Conservation (phyloP, 2,329 filamentous ascomycete species). For the Incumbomyces lentus region DNA sequence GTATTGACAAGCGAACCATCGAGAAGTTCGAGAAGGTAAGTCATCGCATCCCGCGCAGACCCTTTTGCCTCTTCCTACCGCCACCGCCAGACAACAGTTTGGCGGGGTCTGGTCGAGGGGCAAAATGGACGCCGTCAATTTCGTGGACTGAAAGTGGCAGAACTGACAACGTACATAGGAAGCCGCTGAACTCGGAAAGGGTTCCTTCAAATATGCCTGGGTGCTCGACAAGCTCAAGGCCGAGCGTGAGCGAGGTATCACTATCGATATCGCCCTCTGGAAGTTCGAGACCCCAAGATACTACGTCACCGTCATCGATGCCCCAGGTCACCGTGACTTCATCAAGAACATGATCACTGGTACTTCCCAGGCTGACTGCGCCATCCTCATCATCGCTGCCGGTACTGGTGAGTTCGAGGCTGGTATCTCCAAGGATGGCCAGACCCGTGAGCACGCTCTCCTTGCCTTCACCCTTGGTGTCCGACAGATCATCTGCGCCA, state of each 20-base stretch:
- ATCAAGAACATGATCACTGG: constrained; percentile 99
- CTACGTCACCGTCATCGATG: constrained; percentile 97
- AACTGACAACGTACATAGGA: constrained; percentile 47
- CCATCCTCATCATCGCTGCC: constrained; percentile 98
- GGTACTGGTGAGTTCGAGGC: constrained; percentile 99
- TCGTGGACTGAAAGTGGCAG: no score
- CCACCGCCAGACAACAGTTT: constrained; percentile 19
- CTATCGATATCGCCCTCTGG: constrained; percentile 99
- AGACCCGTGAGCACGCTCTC: constrained; percentile 99
- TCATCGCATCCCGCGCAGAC: constrained; percentile 18
- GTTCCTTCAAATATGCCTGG: constrained; percentile 99
- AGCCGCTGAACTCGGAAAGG: constrained; percentile 98
- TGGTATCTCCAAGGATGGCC: constrained; percentile 99
- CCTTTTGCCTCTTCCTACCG: constrained; percentile 22
- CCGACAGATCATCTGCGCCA: constrained; percentile 98
- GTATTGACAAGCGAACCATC: constrained; percentile 99
- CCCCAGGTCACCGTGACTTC: constrained; percentile 99
- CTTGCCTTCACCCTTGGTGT: constrained; percentile 99
- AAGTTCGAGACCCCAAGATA: constrained; percentile 99
- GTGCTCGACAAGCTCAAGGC: constrained; percentile 99
- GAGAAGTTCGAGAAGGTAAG: constrained; percentile 99
- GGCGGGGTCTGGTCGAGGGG: constrained; percentile 22
- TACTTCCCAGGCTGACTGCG: constrained; percentile 99
- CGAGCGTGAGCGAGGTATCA: constrained; percentile 99
- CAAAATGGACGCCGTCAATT: constrained; percentile 1